Base-by-base conservation (phyloP, 306 rosid genomes). In the Cyamopsis tetragonoloba region DNA sequence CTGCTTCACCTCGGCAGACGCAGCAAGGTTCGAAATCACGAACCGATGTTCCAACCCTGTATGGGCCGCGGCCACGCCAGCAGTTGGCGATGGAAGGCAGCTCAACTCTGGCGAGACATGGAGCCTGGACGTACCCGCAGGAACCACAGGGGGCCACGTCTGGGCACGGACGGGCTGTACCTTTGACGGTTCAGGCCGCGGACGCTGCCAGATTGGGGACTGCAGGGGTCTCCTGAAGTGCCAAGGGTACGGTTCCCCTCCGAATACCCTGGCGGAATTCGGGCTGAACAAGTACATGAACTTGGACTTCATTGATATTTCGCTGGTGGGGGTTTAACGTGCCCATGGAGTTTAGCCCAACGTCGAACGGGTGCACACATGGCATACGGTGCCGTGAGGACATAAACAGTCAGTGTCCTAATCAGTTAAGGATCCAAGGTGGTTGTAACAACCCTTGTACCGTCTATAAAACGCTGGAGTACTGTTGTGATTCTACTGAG, bases 81-180 rank as follows among this genome's bases (percentile, higher is more conserved):
- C n/a, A n/a, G n/a, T n/a, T 0, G 85, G 82, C 0, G 83, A 87
- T 7, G 87, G 90, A 6, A 32, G 3, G 27, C 79, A 32, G 0
- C 76, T 85, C 0, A 28, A 56, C 53, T 10, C 0, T 0, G 80
- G 76, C 3, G 59, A 74, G 23, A 17, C 30, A 0, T 82, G 90
- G 88, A 12, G 4, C 5, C 4, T 88, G 2, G 56, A 31, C 10
- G 76, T 69, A 14, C 24, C 41, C 0, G 35, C 84, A 0, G 87
- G 86, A 23, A 54, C 83, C 0, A 4, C 0, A 1, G 11, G 6
- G 10, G 84, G 61, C 11, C 85, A 87, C n/a, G 75, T 88, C 15
- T 88, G 95, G 91, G 83, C 80, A 0, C 85, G 91, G 6, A 88
- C 95, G 4, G 69, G 76, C 7, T 85, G 95, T 73, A 75, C 9